Conservation (phyloP, 2,329 filamentous ascomycete genomes). For the Rhinocladiella mackenziei region DNA sequence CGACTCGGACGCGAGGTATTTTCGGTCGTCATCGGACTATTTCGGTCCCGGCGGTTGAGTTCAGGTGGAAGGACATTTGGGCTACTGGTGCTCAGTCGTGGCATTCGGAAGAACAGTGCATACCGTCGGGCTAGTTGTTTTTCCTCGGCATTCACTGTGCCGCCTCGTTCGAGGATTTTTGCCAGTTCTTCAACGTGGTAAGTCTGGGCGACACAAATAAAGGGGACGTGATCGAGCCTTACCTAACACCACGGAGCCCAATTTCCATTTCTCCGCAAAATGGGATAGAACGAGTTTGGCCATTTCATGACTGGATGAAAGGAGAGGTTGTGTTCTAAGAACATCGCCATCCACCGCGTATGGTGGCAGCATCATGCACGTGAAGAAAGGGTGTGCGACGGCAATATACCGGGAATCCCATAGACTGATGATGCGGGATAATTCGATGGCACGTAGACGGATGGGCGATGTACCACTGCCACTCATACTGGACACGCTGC, state of each 20-base stretch:
- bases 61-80: constrained; percentile 5
- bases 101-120: constrained; percentile 21
- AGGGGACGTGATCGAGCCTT: constrained; percentile 1
- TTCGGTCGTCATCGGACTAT: constrained; percentile 7
- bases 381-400: constrained; percentile 20
- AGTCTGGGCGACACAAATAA: neutral
- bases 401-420: constrained; percentile 23
- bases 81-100: constrained; percentile 14
- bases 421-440: constrained; percentile 22
- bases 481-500: constrained; percentile 15
- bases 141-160: constrained; percentile 11
- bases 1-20: constrained; percentile 1
- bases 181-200: constrained; percentile 12
- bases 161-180: constrained; percentile 18
- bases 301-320: constrained; percentile 18
- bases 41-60: neutral
- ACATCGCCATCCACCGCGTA: constrained; percentile 17
- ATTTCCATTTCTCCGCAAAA: constrained; percentile 18
- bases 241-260: constrained; percentile 20
- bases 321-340: constrained; percentile 14
- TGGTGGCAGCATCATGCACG: constrained; percentile 21
- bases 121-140: constrained; percentile 21
- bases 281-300: constrained; percentile 18
- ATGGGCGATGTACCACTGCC: constrained; percentile 6
- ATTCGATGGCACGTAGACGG: constrained; percentile 19